Evolutionary conservation across 2,329 filamentous ascomycete genomes (phyloP), one percentile per base, ranked within the genome.

Genomic region (Pezicula radicicola): DNA sequence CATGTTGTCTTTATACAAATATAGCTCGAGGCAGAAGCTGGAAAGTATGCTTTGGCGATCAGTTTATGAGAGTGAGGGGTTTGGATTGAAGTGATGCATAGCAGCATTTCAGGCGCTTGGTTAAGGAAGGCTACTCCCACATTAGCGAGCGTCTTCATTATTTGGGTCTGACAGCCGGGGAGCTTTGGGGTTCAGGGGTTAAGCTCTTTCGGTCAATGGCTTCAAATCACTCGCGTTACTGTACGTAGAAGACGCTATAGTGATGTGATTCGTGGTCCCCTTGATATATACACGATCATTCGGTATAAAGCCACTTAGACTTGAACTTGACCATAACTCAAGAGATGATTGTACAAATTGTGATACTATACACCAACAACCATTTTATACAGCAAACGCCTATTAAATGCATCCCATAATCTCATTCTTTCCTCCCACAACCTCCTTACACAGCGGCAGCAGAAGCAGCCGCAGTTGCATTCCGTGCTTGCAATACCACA

Each of bases 31-130:
- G 60, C 78, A 84, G 64, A 85, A 81, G 59, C 68, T 96, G 53
- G 87, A 90, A 67, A 72, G 70, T 48, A 84, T 85, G 74, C 73
- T 97, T 30, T 96, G 91, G 91, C 81, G 83, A 56, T 92, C 92
- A 4, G 91, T 96, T n/a, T 76, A 83, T 58, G 91, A 92, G 69
- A 95, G 91, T 64, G 91, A 96, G 68, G 92, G 92, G 3, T 97
- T 97, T 77, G 91, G 91, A 30, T 76, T 97, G 68, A 94, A 92
- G 68, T 93, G 53, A 63, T 45, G 47, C n/a, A 53, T 40, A 18
- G 28, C 18, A 30, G 47, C 47, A 49, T 42, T 42, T 30, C 18
- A 30, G 6, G 49, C 16, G 13, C 28, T 13, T 44, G 18, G 40
- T 33, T 33, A 33, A 33, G 12, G 30, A 15, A 40, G 37, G 15